phyloP scores from a whole-genome alignment of 768 basidiomycete genomes.

The Russula emetica region DNA sequence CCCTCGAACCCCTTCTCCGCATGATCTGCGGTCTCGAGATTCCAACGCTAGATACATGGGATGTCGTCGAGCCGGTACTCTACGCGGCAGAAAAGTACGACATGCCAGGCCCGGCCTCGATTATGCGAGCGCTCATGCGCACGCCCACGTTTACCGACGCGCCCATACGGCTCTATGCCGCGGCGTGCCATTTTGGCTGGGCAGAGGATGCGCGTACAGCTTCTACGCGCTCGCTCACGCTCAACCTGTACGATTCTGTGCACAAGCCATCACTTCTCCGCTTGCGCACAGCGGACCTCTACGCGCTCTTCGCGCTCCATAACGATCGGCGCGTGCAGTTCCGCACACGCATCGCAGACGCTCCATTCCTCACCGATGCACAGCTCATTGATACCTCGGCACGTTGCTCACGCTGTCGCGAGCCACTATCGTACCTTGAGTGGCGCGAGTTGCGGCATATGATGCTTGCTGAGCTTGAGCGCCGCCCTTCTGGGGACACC shows the following conservation, averaged over 20 bases:
- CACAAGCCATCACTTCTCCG: slow-evolving; percentile 45
- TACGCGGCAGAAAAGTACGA: slow-evolving; percentile 68
- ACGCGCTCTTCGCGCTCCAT: slow-evolving; percentile 54
- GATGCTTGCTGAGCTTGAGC: slow-evolving; percentile 55
- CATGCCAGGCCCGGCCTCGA: slow-evolving; percentile 59
- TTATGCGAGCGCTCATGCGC: slow-evolving; percentile 54
- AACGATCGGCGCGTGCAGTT: slow-evolving; percentile 48
- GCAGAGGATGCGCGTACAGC: slow-evolving; percentile 50
- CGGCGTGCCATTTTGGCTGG: slow-evolving; percentile 59
- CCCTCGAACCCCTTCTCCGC: slow-evolving; percentile 53
- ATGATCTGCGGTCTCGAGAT: slow-evolving; percentile 61
- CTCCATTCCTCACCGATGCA: slow-evolving; percentile 44
- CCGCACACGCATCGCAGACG: slow-evolving; percentile 46
- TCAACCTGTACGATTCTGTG: slow-evolving; percentile 47
- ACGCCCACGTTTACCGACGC: slow-evolving; percentile 48
- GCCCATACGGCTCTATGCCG: slow-evolving; percentile 50
- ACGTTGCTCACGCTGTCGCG: slow-evolving; percentile 51
- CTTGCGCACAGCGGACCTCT: slow-evolving; percentile 48
- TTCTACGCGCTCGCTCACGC: slow-evolving; percentile 51
- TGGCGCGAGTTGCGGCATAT: slow-evolving; percentile 63
- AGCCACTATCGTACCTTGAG: slow-evolving; percentile 50
- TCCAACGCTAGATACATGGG: slow-evolving; percentile 46
- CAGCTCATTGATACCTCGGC: slow-evolving; percentile 45
- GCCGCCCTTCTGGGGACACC: slow-evolving; percentile 56
- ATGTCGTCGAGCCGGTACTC: slow-evolving; percentile 52